Conservation (phyloP, 129 eudicot genomes). For the Gnaphalium uliginosum region DNA sequence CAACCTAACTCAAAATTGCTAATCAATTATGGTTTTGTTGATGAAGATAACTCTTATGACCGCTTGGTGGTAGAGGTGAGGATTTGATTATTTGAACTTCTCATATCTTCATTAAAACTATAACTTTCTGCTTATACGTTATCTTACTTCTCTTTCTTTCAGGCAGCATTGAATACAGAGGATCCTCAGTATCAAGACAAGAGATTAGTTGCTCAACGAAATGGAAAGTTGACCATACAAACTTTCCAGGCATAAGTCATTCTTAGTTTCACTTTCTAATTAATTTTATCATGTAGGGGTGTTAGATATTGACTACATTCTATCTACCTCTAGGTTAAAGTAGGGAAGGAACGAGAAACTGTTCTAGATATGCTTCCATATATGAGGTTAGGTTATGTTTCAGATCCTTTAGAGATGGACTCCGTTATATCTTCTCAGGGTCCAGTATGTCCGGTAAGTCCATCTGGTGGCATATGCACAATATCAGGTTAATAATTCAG, state of each 20-base stretch:
- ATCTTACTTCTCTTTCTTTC: constrained; percentile 20
- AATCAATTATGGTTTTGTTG: constrained; percentile 94
- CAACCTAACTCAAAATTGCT: constrained; percentile 96
- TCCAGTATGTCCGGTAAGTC: constrained; percentile 89
- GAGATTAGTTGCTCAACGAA: constrained; percentile 91
- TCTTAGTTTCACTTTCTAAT: not conserved
- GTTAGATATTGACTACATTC: constrained; percentile 18
- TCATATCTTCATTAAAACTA: constrained; percentile 9
- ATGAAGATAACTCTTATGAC: constrained; percentile 84
- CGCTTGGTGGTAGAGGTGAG: constrained; percentile 78
- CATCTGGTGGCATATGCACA: constrained; percentile 10
- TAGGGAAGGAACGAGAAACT: constrained; percentile 88
- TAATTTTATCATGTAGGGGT: constrained; percentile 11
- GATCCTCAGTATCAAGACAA: constrained; percentile 99
- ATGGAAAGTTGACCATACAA: constrained; percentile 86
- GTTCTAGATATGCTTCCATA: constrained; percentile 92
- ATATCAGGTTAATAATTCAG: constrained; percentile 12
- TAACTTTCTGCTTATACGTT: constrained; percentile 16
- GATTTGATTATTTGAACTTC: not conserved
- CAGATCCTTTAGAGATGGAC: constrained; percentile 93
- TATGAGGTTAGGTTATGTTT: constrained; percentile 89
- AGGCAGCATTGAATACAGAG: constrained; percentile 93
- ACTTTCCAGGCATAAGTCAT: constrained; percentile 56
- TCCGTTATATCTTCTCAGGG: constrained; percentile 91
- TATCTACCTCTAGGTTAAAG: constrained; percentile 55